Conservation (phyloP, 2,329 filamentous ascomycete genomes). For the Penicillium janthinellum region DNA sequence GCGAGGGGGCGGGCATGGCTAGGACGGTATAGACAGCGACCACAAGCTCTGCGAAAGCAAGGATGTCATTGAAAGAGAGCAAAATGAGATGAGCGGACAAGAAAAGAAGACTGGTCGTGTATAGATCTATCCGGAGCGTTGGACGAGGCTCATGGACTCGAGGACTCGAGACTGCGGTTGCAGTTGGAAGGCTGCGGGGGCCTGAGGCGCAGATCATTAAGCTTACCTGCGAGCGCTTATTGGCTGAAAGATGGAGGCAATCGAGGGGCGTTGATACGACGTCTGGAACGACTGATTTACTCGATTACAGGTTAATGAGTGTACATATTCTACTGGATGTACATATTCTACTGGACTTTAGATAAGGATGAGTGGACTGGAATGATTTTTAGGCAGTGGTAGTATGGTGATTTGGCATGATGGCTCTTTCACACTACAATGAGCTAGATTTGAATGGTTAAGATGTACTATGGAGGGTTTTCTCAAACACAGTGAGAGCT, state of each 20-base stretch:
- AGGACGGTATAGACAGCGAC: constrained; percentile 14
- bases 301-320: not conserved
- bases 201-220: not conserved
- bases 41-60: constrained; percentile 1
- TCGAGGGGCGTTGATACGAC: too few species aligned
- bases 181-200: not conserved
- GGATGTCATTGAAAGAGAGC: constrained; percentile 21
- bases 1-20: constrained; percentile 39
- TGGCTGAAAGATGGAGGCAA: not conserved
- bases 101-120: not conserved
- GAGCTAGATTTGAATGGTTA: too few species aligned
- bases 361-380: not conserved
- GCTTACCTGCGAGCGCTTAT: not conserved
- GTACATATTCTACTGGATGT: not conserved
- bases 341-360: not conserved
- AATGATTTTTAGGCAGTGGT: not conserved
- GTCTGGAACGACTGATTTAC: not conserved
- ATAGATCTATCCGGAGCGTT: not conserved
- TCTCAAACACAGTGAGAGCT: too few species aligned
- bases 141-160: not conserved
- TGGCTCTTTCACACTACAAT: not conserved
- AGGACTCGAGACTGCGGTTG: not conserved
- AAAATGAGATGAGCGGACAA: not conserved
- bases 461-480: too few species aligned
- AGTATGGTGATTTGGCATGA: not conserved